These are phyloP conservation scores for Aureobasidium sp. DNA, from an alignment of 2,329 filamentous ascomycete genomes.

Conservation along the genomic window DNA sequence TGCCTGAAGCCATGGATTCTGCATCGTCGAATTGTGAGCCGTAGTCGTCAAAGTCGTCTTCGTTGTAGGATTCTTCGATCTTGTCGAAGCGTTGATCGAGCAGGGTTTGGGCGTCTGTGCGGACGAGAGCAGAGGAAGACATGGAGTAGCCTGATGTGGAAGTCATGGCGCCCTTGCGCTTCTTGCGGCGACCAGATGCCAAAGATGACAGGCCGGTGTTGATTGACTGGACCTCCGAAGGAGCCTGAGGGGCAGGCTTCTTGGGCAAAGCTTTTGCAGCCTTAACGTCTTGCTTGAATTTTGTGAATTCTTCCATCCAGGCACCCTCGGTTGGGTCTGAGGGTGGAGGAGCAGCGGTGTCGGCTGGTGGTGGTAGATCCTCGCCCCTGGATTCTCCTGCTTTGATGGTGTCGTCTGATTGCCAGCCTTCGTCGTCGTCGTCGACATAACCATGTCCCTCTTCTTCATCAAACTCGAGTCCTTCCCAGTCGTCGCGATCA, in stretches of 20 bases:
- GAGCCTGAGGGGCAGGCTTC: conserved; percentile 38
- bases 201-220: conserved; percentile 64
- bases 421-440: conserved; percentile 74
- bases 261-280: conserved; percentile 32
- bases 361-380: conserved; percentile 27
- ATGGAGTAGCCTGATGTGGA: conserved; percentile 83
- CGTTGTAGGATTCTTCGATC: conserved; percentile 74
- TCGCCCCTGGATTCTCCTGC: conserved; percentile 27
- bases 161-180: conserved; percentile 89
- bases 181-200: conserved; percentile 77
- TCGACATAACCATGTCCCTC: conserved; percentile 19
- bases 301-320: conserved; percentile 88
- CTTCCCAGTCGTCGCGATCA: conserved; percentile 73
- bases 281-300: conserved; percentile 64
- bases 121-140: conserved; percentile 78
- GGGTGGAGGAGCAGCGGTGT: conserved; percentile 29
- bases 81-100: conserved; percentile 87
- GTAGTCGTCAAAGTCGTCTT: conserved; percentile 38
- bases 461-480: conserved; percentile 38
- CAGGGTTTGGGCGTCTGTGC: conserved; percentile 78
- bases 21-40: conserved; percentile 31
- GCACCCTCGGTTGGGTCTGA: conserved; percentile 53
- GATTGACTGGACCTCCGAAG: conserved; percentile 61
- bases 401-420: conserved; percentile 87
- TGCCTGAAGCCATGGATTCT: conserved; percentile 39